Evolutionary conservation across 495 filamentous ascomycete genomes (phyloP).

Genomic region (Trichocladium uniseriatum): DNA sequence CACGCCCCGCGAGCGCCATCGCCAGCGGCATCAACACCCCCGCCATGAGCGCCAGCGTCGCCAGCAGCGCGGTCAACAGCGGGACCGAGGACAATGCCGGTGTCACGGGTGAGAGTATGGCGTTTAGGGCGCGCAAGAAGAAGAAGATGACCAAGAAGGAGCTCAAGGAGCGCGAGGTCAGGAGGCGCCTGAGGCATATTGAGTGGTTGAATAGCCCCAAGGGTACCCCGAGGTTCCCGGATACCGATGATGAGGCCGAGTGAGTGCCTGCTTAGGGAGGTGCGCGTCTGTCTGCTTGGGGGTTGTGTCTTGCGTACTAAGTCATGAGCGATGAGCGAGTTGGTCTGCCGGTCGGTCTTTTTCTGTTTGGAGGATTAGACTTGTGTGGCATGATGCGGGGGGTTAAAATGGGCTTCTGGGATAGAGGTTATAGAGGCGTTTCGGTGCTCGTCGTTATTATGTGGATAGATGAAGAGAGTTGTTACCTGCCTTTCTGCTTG

Average conservation of each 20-base stretch:
- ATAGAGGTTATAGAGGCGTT: no score
- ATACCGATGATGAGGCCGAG: conserved; percentile 71
- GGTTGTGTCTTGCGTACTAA: no score
- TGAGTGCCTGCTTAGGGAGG: no score
- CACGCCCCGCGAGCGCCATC: conserved; percentile 49
- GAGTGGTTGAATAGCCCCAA: conserved; percentile 80
- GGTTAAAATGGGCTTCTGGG: no score
- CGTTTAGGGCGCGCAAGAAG: conserved; percentile 87
- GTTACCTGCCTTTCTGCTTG: no score
- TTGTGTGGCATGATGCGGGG: no score
- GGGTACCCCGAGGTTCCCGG: conserved; percentile 66
- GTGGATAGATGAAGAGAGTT: no score
- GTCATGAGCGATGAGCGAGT: no score
- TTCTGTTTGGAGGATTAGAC: no score
- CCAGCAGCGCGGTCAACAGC: conserved; percentile 61
- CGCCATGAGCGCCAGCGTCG: conserved; percentile 28
- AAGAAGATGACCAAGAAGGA: conserved; percentile 98
- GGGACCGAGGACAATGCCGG: conserved; percentile 62
- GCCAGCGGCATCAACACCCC: conserved; percentile 37
- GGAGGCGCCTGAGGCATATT: conserved; percentile 83
- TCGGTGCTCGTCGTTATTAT: no score
- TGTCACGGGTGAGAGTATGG: conserved; percentile 48
- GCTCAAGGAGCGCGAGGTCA: conserved; percentile 82
- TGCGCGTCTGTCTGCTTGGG: no score
- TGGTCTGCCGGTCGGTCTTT: no score